Evolutionary conservation across 306 rosid species (phyloP).

Genomic region (Quercus engelmannii): DNA sequence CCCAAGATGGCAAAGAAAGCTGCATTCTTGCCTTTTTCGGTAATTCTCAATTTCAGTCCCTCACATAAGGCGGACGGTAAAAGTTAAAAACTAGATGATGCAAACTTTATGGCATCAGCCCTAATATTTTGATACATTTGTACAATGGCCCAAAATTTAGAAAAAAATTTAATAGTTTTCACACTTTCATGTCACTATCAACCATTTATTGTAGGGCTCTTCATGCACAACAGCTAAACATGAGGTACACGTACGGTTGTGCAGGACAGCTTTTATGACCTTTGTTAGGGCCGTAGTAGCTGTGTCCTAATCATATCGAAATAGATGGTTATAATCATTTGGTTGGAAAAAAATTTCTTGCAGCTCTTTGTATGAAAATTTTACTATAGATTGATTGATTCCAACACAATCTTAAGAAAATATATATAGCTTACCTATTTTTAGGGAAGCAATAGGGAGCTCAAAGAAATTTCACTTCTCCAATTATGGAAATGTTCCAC

Average conservation of each 20-base stretch:
- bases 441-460: too few species aligned
- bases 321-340: too few species aligned
- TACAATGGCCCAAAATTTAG: neutral
- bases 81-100: neutral
- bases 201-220: neutral
- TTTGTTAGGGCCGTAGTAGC: too few species aligned
- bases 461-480: too few species aligned
- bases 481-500: too few species aligned
- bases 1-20: neutral
- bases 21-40: neutral
- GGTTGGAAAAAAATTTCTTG: too few species aligned
- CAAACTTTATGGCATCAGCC: neutral
- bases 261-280: too few species aligned
- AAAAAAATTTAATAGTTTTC: conserved; percentile 13
- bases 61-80: conserved; percentile 2
- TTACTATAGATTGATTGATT: too few species aligned
- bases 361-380: too few species aligned
- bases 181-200: neutral
- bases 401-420: too few species aligned
- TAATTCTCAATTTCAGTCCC: neutral
- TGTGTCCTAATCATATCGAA: too few species aligned
- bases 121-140: neutral
- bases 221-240: conserved; percentile 15
- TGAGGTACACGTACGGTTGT: conserved; percentile 7
- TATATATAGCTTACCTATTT: too few species aligned